phyloP scores from a whole-genome alignment of 2,329 filamentous ascomycete genomes.

The Ceratocystis variospora region DNA sequence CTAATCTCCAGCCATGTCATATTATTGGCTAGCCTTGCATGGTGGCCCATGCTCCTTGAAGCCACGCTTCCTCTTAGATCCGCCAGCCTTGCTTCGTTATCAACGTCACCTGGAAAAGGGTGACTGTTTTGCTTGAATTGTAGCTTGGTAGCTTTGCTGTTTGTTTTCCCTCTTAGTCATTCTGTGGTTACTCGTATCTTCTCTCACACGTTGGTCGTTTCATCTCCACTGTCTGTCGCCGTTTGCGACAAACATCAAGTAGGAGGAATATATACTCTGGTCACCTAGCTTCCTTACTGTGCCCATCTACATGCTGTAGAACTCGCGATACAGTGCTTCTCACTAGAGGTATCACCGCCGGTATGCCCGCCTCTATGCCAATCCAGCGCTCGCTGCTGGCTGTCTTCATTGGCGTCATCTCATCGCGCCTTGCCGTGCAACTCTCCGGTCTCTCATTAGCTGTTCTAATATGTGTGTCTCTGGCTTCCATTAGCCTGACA shows the following conservation, averaged over 20 bases:
- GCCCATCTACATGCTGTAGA: neutral
- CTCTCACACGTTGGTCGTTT: neutral
- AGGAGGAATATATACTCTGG: neutral
- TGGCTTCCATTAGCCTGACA: conserved; percentile 10
- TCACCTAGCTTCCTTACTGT: neutral
- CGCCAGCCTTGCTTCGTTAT: conserved; percentile 5
- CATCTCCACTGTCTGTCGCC: neutral
- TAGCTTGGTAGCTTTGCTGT: neutral
- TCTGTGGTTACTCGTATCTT: neutral
- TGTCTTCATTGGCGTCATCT: neutral
- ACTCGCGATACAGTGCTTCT: neutral
- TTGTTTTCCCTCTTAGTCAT: neutral
- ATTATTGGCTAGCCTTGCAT: conserved; percentile 8
- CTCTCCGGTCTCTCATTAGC: conserved; percentile 12
- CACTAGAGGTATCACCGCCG: neutral
- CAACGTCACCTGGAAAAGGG: neutral
- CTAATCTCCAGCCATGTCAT: neutral
- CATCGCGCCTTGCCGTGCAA: neutral
- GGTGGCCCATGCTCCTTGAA: conserved; percentile 6
- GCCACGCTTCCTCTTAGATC: conserved; percentile 9
- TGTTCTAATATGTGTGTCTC: conserved; percentile 2
- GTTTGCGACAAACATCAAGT: neutral
- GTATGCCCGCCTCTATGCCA: neutral
- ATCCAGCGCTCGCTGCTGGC: neutral
- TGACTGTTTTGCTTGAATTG: neutral